Evolutionary conservation across 139 green algal species (phyloP), one percentile per base, ranked within the genome.

Genomic region (Coccomyxa sp.): DNA sequence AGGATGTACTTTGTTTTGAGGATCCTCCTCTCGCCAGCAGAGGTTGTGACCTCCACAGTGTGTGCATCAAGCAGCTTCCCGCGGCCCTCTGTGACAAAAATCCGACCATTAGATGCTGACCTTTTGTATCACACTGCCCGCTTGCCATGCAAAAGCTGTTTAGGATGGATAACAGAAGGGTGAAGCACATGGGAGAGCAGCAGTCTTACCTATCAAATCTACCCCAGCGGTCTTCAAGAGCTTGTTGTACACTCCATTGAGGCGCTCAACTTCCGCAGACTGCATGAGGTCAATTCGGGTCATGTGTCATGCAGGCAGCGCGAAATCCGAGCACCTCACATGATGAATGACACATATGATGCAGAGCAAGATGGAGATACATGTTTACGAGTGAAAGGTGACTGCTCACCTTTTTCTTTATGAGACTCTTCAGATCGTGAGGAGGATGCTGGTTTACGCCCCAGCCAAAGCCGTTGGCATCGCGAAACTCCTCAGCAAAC

Each of bases 211-310:
- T 12, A 90, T 79, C 12, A 86, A 22, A 54, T 91, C 85, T 37
- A 94, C 91, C 24, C 87, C 88, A 33, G 94, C 90, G 55, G 90
- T 90, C n/a, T 81, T 83, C 8, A 98, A 85, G 4, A 95, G 94
- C 80, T 91, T 93, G 75, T 89, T 90, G 83, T 99, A 99, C 1
- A 97, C 92, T 24, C 79, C 78, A 81, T 97, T 98, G 3, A 99
- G 88, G 0, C 96, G 88, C 74, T 89, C 76, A 29, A 99, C 83
- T 86, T 99, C 96, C 77, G 95, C 95, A 39, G 88, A 88, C 91
- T 99, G 78, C 72, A 78, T n/a, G n/a, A n/a, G n/a, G n/a, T n/a
- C n/a, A n/a, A n/a, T n/a, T n/a, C n/a, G n/a, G n/a, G n/a, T n/a
- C n/a, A n/a, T n/a, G n/a, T n/a, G n/a, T n/a, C n/a, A n/a, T n/a